phyloP scores from a whole-genome alignment of 2,329 filamentous ascomycete species.

The Bertia moriformis region DNA sequence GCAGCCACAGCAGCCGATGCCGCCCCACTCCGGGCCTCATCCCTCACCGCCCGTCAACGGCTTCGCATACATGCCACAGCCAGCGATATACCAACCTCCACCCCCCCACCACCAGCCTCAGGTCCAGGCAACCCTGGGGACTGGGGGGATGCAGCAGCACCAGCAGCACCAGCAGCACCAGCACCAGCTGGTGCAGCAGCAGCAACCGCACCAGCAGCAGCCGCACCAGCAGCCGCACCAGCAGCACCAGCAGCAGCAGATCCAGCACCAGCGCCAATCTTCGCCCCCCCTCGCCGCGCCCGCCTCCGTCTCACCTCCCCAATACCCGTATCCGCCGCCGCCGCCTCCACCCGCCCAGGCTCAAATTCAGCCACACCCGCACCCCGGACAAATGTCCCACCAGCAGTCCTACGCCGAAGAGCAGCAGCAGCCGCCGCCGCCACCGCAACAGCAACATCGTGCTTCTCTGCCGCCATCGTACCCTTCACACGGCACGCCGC shows the following conservation, averaged over 20 bases:
- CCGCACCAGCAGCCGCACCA: too few relatives aligned
- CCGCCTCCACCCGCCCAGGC: constrained; percentile 17
- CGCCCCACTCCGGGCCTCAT: constrained; percentile 36
- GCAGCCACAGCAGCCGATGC: constrained; percentile 29
- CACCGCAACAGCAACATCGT: constrained; percentile 9
- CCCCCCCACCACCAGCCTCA: too few relatives aligned
- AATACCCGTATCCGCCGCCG: constrained; percentile 11
- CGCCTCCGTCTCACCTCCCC: constrained; percentile 19
- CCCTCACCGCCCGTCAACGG: constrained; percentile 51
- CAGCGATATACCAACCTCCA: constrained; percentile 68
- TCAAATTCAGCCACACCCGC: too few relatives aligned
- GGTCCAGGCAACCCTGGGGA: too few relatives aligned
- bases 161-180: too few relatives aligned
- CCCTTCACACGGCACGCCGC: neutral
- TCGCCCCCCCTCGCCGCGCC: constrained; percentile 24
- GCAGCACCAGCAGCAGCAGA: too few relatives aligned
- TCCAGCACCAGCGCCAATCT: too few relatives aligned
- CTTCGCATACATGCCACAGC: constrained; percentile 75
- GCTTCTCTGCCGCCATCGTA: neutral
- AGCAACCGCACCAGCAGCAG: too few relatives aligned
- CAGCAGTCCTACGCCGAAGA: constrained; percentile 11
- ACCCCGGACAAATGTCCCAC: neutral
- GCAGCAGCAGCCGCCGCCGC: constrained; percentile 21
- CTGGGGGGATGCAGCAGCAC: too few relatives aligned
- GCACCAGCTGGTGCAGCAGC: too few relatives aligned